Percentiles rank a stretch among this genome's conserved stretches.
These are phyloP conservation scores for Pseudoperonospora humuli DNA, from an alignment of 352 stramenopile species.

Conservation along the genomic window DNA sequence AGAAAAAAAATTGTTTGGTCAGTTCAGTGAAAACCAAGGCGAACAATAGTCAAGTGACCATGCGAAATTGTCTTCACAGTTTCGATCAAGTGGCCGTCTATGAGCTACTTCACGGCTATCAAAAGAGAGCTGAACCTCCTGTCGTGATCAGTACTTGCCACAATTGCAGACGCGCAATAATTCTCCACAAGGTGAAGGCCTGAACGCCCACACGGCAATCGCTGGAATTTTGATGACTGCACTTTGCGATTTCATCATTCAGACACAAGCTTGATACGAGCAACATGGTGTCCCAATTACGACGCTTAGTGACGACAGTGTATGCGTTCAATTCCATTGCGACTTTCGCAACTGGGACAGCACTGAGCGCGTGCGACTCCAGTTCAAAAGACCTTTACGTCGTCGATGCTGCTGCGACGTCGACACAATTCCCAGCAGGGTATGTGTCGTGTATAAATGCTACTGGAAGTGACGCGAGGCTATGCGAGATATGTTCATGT, in stretches of 20 bases:
- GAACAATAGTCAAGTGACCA: neutral
- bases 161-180: slow-evolving; percentile 4
- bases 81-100: slow-evolving; percentile 9
- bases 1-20: neutral
- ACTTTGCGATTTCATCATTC: slow-evolving; percentile 10
- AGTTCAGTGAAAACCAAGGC: no score
- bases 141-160: slow-evolving; percentile 11
- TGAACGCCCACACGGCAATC: slow-evolving; percentile 3
- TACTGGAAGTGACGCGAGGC: neutral
- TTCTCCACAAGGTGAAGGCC: slow-evolving; percentile 18
- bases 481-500: slow-evolving; percentile 29
- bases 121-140: slow-evolving; percentile 9
- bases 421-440: slow-evolving; percentile 23
- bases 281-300: slow-evolving; percentile 6
- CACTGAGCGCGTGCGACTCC: slow-evolving; percentile 18
- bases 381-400: slow-evolving; percentile 25
- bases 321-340: slow-evolving; percentile 10
- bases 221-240: slow-evolving; percentile 1
- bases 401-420: slow-evolving; percentile 12
- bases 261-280: slow-evolving; percentile 3
- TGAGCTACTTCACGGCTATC: neutral
- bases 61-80: neutral
- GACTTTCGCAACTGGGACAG: slow-evolving; percentile 1
- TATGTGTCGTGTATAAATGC: slow-evolving; percentile 27
- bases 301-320: slow-evolving; percentile 1